Evolutionary conservation across 768 basidiomycete genomes (phyloP).

Genomic region (Pisolithus orientalis): DNA sequence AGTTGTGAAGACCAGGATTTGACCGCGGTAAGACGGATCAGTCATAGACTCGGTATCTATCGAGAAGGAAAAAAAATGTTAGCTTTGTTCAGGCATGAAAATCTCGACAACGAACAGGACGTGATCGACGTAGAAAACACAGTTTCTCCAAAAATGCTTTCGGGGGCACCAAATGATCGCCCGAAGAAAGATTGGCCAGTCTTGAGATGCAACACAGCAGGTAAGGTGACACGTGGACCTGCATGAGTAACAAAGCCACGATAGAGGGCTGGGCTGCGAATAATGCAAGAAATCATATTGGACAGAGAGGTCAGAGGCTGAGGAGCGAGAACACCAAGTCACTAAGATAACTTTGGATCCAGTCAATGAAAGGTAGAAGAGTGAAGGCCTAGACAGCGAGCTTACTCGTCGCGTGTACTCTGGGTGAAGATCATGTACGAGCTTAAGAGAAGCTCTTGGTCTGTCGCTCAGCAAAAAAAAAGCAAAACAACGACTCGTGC

Average conservation of each 20-base stretch:
- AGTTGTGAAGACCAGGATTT: slow-evolving; percentile 97
- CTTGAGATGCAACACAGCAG: slow-evolving; percentile 88
- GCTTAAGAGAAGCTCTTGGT: slow-evolving; percentile 17
- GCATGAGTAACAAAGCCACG: slow-evolving; percentile 68
- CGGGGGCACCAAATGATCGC: slow-evolving; percentile 81
- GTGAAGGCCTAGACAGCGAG: slow-evolving; percentile 4
- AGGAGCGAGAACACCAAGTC: slow-evolving; percentile 84
- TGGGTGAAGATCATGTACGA: slow-evolving; percentile 78
- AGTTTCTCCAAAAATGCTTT: slow-evolving; percentile 90
- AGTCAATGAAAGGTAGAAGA: slow-evolving; percentile 6
- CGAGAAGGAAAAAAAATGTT: slow-evolving; percentile 1
- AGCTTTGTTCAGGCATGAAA: slow-evolving; percentile 3
- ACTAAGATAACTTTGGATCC: slow-evolving; percentile 65
- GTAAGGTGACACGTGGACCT: slow-evolving; percentile 40
- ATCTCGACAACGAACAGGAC: slow-evolving; percentile 59
- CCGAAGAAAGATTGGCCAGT: slow-evolving; percentile 91
- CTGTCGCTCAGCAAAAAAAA: slow-evolving; percentile 1
- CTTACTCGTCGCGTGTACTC: slow-evolving; percentile 86
- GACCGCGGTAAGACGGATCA: slow-evolving; percentile 96
- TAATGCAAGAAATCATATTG: slow-evolving; percentile 52
- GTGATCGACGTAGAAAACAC: slow-evolving; percentile 99
- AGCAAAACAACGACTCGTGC: too few relatives aligned
- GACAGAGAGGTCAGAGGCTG: slow-evolving; percentile 25
- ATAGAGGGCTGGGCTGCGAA: slow-evolving; percentile 42
- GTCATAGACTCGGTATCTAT: slow-evolving; percentile 99